These are phyloP conservation scores for Psidium guajava DNA, from an alignment of 345 rosid genomes.

Conservation along the genomic window DNA sequence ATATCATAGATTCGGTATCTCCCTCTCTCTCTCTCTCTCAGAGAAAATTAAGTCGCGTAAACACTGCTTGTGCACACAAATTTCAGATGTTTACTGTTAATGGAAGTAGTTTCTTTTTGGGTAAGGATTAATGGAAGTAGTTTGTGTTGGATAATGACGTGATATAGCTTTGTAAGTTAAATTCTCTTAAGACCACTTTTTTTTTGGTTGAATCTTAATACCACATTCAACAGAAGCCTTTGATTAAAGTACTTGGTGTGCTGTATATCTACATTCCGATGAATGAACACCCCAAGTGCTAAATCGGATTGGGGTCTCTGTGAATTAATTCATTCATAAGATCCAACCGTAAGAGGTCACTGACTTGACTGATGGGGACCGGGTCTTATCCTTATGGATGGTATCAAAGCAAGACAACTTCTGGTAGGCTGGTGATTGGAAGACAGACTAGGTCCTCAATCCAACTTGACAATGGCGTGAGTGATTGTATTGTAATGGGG, in stretches of 20 bases:
- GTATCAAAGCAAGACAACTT: not conserved
- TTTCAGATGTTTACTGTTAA: not conserved
- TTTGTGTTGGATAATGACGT: not conserved
- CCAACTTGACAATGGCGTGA: not conserved
- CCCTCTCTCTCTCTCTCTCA: not conserved
- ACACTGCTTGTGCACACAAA: not conserved
- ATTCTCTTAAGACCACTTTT: not conserved
- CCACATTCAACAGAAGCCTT: not conserved
- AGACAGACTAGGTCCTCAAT: not conserved
- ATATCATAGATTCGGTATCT: constrained; percentile 80
- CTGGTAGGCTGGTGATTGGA: not conserved
- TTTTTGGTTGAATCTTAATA: not conserved
- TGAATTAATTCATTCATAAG: not conserved
- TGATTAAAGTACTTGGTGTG: not conserved
- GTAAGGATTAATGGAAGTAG: not conserved
- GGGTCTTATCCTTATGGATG: not conserved
- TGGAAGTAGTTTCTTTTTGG: not conserved
- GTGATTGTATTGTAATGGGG: not conserved
- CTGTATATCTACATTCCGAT: not conserved
- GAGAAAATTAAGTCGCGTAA: not conserved
- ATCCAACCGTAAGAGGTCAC: not conserved
- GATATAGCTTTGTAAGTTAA: not conserved
- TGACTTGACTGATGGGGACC: not conserved
- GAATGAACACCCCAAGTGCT: not conserved
- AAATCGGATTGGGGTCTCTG: not conserved